These are phyloP conservation scores for Penicillium ochrochloron DNA, from an alignment of 495 filamentous ascomycete genomes.

Conservation along the genomic window DNA sequence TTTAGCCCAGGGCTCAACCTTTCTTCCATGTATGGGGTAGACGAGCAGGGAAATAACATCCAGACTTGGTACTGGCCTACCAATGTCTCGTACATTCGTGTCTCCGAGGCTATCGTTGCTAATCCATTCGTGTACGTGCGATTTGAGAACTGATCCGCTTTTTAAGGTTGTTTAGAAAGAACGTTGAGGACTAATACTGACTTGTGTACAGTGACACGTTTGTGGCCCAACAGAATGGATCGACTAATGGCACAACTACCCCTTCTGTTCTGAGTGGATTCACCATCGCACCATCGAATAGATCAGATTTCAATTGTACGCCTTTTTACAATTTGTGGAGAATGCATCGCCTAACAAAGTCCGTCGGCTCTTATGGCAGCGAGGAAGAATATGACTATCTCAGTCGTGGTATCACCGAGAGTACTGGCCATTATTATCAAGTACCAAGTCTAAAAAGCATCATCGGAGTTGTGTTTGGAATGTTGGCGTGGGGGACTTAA, in stretches of 20 bases:
- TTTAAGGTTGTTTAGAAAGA: not conserved
- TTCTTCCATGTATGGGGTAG: constrained; percentile 7
- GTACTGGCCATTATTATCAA: not conserved
- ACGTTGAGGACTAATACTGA: not conserved
- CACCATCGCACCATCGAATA: not conserved
- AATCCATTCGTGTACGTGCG: constrained; percentile 13
- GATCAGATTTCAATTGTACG: constrained; percentile 5
- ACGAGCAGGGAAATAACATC: constrained; percentile 4
- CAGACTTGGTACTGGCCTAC: constrained; percentile 21
- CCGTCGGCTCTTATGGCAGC: not conserved
- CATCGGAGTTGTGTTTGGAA: not conserved
- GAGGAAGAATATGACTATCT: not conserved
- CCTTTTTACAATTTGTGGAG: constrained; percentile 5
- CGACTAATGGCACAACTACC: not conserved
- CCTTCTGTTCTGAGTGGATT: not conserved
- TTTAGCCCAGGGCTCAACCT: not conserved
- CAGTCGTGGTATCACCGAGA: not conserved
- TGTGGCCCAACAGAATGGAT: constrained; percentile 11
- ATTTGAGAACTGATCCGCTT: not conserved
- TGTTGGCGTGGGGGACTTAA: not conserved
- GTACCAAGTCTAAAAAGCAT: not conserved
- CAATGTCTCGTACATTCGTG: not conserved
- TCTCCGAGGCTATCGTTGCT: not conserved
- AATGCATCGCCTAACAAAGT: constrained; percentile 2
- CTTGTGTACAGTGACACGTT: constrained; percentile 10